These are phyloP conservation scores for Ogataea sp. DNA, from an alignment of 805 yeast species.

Conservation along the genomic window DNA sequence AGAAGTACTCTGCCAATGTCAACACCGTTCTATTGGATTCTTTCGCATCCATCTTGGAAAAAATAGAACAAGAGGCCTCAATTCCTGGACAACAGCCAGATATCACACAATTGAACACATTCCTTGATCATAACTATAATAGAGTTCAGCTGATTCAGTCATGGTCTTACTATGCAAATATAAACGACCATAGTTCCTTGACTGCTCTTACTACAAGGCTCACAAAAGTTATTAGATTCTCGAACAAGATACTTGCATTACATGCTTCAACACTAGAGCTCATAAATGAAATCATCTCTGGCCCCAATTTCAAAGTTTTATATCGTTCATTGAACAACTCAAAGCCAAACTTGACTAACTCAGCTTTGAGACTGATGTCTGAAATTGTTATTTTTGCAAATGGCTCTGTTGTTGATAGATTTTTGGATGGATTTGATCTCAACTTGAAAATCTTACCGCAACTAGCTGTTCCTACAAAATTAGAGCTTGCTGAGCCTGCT, in stretches of 20 bases:
- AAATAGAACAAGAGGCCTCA: conserved; percentile 11
- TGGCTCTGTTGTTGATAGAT: conserved; percentile 45
- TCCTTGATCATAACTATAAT: conserved; percentile 24
- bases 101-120: conserved; percentile 13
- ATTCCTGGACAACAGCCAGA: conserved; percentile 15
- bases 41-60: conserved; percentile 9
- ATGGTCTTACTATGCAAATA: conserved; percentile 36
- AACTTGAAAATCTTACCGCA: conserved; percentile 53
- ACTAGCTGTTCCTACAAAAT: conserved; percentile 43
- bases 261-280: conserved; percentile 26
- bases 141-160: conserved; percentile 26
- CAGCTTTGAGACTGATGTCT: conserved; percentile 49
- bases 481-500: conserved; percentile 33
- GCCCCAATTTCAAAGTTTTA: conserved; percentile 50
- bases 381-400: conserved; percentile 41
- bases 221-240: conserved; percentile 26
- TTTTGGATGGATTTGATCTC: conserved; percentile 63
- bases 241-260: conserved; percentile 8
- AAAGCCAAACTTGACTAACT: conserved; percentile 52
- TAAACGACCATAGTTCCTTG: conserved; percentile 45
- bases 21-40: conserved; percentile 8
- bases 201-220: conserved; percentile 35
- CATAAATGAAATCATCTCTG: conserved; percentile 43
- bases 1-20: conserved; percentile 15
- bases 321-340: conserved; percentile 58